phyloP scores from a whole-genome alignment of 345 rosid genomes.

The Geranium brycei region DNA sequence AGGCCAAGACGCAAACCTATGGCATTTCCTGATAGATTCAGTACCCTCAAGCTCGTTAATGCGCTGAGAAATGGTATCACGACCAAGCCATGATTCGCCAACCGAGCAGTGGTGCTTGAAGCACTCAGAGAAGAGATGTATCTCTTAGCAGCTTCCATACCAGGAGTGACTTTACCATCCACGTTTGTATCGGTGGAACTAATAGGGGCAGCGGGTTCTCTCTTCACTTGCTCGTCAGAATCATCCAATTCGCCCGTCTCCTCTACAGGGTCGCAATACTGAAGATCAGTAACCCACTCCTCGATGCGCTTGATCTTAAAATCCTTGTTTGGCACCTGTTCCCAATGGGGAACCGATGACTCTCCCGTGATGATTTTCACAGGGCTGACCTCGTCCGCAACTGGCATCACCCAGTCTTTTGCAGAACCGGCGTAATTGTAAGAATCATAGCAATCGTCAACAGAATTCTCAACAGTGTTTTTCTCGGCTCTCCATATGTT shows the following conservation, averaged over 20 bases:
- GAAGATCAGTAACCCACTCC: constrained; percentile 81
- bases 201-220: constrained; percentile 20
- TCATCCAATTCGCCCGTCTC: constrained; percentile 33
- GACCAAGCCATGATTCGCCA: constrained; percentile 58
- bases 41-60: constrained; percentile 59
- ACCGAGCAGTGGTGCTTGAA: constrained; percentile 60
- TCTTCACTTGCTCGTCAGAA: constrained; percentile 20
- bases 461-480: constrained; percentile 24
- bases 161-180: constrained; percentile 44
- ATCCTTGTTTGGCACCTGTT: constrained; percentile 42
- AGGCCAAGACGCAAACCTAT: constrained; percentile 39
- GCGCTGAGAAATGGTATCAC: constrained; percentile 73
- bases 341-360: constrained; percentile 22
- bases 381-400: constrained; percentile 31
- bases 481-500: constrained; percentile 17
- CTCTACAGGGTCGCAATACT: constrained; percentile 41
- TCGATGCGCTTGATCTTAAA: constrained; percentile 63
- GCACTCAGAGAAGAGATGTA: constrained; percentile 60
- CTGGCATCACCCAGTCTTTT: constrained; percentile 64
- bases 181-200: constrained; percentile 28
- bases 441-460: constrained; percentile 34
- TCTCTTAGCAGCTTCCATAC: constrained; percentile 67
- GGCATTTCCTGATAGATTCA: constrained; percentile 80
- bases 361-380: constrained; percentile 32
- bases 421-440: constrained; percentile 43